A percentile compares a stretch with the other conserved stretches of the same genome.
These are phyloP conservation scores for Phytophthora sp. DNA, from an alignment of 352 stramenopile species.

Conservation along the genomic window DNA sequence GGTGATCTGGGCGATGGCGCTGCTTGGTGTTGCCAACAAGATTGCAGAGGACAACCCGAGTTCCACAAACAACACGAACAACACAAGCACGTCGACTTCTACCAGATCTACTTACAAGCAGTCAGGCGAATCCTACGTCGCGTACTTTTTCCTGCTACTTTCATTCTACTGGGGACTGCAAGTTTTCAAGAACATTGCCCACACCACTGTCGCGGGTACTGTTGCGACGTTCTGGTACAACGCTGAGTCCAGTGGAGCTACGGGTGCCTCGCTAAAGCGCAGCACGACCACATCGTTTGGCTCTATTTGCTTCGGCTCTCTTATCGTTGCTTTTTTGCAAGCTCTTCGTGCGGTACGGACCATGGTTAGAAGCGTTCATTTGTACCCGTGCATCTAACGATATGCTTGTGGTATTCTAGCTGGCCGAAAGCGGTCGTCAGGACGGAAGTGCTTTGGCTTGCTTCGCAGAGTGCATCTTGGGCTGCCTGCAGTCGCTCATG, in stretches of 20 bases:
- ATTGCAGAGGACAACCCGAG: conserved; percentile 60
- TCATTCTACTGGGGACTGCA: conserved; percentile 95
- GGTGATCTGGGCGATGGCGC: conserved; percentile 86
- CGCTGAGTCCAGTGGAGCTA: conserved; percentile 83
- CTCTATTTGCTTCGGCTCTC: conserved; percentile 95
- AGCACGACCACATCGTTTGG: conserved; percentile 93
- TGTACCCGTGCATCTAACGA: background rate
- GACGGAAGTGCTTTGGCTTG: conserved; percentile 77
- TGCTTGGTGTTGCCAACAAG: conserved; percentile 89
- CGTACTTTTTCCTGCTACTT: conserved; percentile 64
- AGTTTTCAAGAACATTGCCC: conserved; percentile 93
- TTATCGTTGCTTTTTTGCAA: conserved; percentile 95
- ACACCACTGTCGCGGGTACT: conserved; percentile 92
- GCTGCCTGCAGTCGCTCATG: conserved; percentile 85
- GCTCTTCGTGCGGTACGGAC: conserved; percentile 72
- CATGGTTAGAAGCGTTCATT: background rate
- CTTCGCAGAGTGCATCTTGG: conserved; percentile 85
- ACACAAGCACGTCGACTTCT: conserved; percentile 23
- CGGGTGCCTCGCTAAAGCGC: conserved; percentile 83
- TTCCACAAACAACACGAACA: conserved; percentile 16
- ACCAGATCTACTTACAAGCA: conserved; percentile 42
- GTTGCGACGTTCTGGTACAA: conserved; percentile 97
- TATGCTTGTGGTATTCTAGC: conserved; percentile 19
- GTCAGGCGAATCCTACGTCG: conserved; percentile 40
- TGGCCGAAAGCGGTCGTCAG: conserved; percentile 74